Conservation (phyloP, 805 yeast genomes). For the Ogataea polymorpha region DNA sequence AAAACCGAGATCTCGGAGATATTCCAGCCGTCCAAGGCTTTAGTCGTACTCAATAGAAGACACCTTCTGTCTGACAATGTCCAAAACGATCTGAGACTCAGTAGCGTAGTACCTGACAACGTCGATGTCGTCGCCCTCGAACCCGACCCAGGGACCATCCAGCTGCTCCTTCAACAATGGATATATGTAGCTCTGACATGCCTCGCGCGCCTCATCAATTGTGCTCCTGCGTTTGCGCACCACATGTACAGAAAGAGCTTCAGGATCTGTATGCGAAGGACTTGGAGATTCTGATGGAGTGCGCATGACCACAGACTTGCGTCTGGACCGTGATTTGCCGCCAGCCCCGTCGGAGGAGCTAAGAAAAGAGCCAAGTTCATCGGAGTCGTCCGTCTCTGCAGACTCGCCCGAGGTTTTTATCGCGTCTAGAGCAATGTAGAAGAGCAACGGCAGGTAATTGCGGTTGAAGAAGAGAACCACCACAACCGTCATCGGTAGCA, state of each 20-base stretch:
- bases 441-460: slow-evolving; percentile 50
- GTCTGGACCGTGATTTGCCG: slow-evolving; percentile 2
- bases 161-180: slow-evolving; percentile 46
- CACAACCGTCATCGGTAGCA: slow-evolving; percentile 43
- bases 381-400: slow-evolving; percentile 25
- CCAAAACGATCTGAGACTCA: slow-evolving; percentile 13
- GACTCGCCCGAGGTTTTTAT: slow-evolving; percentile 40
- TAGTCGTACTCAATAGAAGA: slow-evolving; percentile 24
- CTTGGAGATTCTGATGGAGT: slow-evolving; percentile 12
- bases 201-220: slow-evolving; percentile 56
- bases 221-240: slow-evolving; percentile 44
- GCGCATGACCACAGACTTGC: slow-evolving; percentile 13
- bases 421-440: slow-evolving; percentile 58
- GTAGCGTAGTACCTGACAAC: slow-evolving; percentile 32
- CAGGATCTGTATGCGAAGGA: slow-evolving; percentile 1
- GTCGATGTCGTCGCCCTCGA: slow-evolving; percentile 48
- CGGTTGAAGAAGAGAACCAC: slow-evolving; percentile 50
- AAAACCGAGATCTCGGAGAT: slow-evolving; percentile 4
- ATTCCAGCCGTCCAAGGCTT: not conserved
- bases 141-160: slow-evolving; percentile 58
- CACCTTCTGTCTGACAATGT: slow-evolving; percentile 21
- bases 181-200: slow-evolving; percentile 45
- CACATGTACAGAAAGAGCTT: slow-evolving; percentile 3
- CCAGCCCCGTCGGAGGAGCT: slow-evolving; percentile 5
- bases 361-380: slow-evolving; percentile 19